phyloP scores from a whole-genome alignment of 2,329 filamentous ascomycete species.

The Pestalotiopsis sp. region DNA sequence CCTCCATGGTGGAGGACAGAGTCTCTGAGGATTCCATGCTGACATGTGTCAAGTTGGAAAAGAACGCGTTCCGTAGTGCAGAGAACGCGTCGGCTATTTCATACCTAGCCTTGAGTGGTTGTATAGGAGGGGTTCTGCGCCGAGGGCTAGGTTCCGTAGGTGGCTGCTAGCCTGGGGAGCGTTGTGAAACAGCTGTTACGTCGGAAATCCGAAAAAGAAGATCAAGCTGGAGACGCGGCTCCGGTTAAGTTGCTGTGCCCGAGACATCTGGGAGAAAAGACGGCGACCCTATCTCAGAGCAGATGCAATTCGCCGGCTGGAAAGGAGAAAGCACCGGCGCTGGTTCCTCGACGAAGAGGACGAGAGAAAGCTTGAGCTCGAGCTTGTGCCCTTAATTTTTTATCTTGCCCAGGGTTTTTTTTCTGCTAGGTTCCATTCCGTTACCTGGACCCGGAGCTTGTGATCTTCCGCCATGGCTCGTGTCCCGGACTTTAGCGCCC shows the following conservation, averaged over 20 bases:
- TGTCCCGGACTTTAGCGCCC: not conserved
- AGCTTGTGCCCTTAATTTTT: not conserved
- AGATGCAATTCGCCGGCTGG: not conserved
- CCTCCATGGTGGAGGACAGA: constrained; percentile 24
- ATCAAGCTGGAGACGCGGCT: constrained; percentile 8
- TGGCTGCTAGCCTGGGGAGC: not conserved
- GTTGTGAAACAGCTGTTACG: not conserved
- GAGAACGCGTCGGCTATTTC: not conserved
- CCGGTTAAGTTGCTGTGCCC: constrained; percentile 2
- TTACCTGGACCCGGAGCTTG: constrained; percentile 6
- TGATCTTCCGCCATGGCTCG: constrained; percentile 8
- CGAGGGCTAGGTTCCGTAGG: not conserved
- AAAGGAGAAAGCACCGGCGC: not conserved
- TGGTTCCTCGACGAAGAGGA: not conserved
- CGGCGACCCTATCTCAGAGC: not conserved
- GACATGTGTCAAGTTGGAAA: not conserved
- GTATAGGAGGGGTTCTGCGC: not conserved
- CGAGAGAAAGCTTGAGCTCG: not conserved
- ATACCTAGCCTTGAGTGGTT: not conserved
- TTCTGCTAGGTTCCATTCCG: not conserved
- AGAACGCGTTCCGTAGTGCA: not conserved
- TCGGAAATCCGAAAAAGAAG: not conserved
- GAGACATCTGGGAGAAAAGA: constrained; percentile 1
- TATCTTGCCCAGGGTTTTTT: not conserved
- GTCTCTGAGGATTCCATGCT: constrained; percentile 23